These are phyloP conservation scores for Podila epigama DNA, from an alignment of 192 early-diverging fungal genomes.

Conservation along the genomic window DNA sequence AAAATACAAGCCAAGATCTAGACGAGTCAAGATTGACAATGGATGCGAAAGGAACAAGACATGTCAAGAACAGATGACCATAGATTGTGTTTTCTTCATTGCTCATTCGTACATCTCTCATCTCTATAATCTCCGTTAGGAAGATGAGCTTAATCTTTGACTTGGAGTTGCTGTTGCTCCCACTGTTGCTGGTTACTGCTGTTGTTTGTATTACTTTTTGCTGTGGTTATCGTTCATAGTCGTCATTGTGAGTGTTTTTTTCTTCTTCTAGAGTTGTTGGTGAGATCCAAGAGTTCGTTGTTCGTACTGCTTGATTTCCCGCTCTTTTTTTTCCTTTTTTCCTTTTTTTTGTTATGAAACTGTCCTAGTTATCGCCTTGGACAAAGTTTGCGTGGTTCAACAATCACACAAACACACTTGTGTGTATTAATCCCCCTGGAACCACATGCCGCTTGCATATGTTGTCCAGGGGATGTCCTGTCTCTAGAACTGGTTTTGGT, in stretches of 20 bases:
- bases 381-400: too few species aligned
- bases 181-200: too few species aligned
- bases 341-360: neutral
- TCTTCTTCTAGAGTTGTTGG: neutral
- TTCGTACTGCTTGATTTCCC: constrained; percentile 1
- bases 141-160: too few species aligned
- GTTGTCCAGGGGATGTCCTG: neutral
- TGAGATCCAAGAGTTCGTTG: neutral
- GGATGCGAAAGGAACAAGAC: neutral
- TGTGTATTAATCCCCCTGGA: neutral
- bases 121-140: too few species aligned
- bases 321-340: neutral
- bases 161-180: too few species aligned
- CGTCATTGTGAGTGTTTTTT: neutral
- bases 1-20: constrained; percentile 50
- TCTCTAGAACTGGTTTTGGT: neutral
- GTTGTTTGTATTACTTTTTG: too few species aligned
- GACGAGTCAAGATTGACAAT: neutral
- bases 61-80: neutral
- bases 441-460: neutral
- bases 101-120: too few species aligned
- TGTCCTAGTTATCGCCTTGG: too few species aligned
- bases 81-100: neutral
- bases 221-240: too few species aligned
- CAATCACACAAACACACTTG: too few species aligned